Evolutionary conservation across 768 basidiomycete species (phyloP).

Genomic region (Galerina marginata): DNA sequence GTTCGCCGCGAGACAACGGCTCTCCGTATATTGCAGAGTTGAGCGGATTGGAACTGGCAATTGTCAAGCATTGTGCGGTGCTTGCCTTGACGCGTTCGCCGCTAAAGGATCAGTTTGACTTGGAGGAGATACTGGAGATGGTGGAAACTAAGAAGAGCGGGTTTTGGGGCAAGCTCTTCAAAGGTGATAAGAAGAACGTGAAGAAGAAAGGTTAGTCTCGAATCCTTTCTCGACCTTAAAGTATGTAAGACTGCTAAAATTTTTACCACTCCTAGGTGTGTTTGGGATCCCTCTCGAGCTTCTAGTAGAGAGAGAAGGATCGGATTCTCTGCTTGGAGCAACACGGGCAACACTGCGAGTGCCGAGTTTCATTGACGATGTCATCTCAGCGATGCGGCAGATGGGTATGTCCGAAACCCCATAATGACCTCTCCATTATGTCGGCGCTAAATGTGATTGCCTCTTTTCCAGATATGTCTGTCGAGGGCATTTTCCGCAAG

Average conservation of each 20-base stretch:
- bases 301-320: conserved; percentile 91
- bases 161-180: conserved; percentile 97
- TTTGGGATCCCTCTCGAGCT: conserved; percentile 94
- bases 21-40: conserved; percentile 87
- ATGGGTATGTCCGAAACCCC: conserved; percentile 72
- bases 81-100: conserved; percentile 79
- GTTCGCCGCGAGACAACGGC: conserved; percentile 76
- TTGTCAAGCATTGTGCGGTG: conserved; percentile 92
- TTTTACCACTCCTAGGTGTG: conserved; percentile 60
- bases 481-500: conserved; percentile 98
- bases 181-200: conserved; percentile 82
- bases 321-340: conserved; percentile 93
- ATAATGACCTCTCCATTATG: background rate
- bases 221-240: background rate
- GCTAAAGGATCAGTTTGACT: conserved; percentile 80
- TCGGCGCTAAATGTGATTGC: conserved; percentile 3
- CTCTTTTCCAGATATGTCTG: conserved; percentile 82
- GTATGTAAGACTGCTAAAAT: conserved; percentile 16
- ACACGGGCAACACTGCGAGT: conserved; percentile 84
- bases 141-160: conserved; percentile 92
- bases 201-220: conserved; percentile 77
- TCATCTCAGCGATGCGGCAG: conserved; percentile 97
- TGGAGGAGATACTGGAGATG: conserved; percentile 93
- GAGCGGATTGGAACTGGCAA: conserved; percentile 81
- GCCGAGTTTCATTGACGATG: conserved; percentile 98